Evolutionary conservation across 352 stramenopile species (phyloP), one percentile per base, ranked within the genome.

Genomic region (Paralagenidium karlingii): DNA sequence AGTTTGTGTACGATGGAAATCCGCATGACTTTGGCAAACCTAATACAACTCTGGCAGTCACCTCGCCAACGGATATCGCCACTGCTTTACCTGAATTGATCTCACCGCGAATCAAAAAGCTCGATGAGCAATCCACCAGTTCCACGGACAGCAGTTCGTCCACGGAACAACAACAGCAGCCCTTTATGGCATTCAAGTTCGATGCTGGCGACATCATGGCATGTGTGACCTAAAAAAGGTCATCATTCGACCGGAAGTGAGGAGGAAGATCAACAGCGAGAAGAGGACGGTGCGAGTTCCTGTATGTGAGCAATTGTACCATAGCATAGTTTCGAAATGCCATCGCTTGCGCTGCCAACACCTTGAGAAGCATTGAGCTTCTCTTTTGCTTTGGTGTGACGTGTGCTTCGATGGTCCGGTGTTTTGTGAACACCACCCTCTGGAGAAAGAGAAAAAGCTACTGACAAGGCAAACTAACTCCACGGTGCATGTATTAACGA

Each of bases 1-100:
- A 96, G 49, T 94, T 96, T 24, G 77, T 85, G 24, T 97, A 97
- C 47, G 82, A 96, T 63, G 91, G 91, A 18, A 97, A 97, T 54
- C 88, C 91, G 22, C 88, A 97, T 51, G 66, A 95, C 37, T 97
- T 97, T 49, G 84, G 82, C 5, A 94, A 86, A 49, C 60, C 55
- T 15, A 52, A 43, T 34, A 18, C 24, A n/a, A 43, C 12, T 13
- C 34, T 9, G 16, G 27, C 38, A 10, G 22, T 20, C 7, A 20
- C 7, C 7, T 36, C 30, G 3, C 22, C 30, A 13, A 13, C 13
- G 28, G 13, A 33, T 13, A 13, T 33, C 13, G 13, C 16, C 16
- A 13, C 28, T 33, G 13, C 28, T 16, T 13, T 13, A 33, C 13
- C 16, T 33, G 13, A 13, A 16, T 16, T 33, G 28, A 13, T 33